A percentile compares a stretch with the other conserved stretches of the same genome.
phyloP scores from a whole-genome alignment of 2,329 filamentous ascomycete species.

The Trichophyton schoenleinii region DNA sequence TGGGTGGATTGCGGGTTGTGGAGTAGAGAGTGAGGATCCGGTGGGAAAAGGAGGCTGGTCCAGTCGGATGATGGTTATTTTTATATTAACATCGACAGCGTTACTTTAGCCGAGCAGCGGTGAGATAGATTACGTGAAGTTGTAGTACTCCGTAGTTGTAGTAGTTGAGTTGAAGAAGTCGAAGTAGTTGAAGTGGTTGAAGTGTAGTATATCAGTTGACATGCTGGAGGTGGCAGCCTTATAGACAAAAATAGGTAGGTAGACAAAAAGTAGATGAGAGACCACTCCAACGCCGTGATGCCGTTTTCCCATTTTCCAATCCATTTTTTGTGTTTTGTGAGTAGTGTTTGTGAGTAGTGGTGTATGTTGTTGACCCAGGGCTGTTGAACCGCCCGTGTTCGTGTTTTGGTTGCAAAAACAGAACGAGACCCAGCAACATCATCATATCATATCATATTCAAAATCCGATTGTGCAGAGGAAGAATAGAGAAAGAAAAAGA shows the following conservation, averaged over 20 bases:
- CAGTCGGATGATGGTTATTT: neutral
- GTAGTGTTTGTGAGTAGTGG: too few relatives aligned
- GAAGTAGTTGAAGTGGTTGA: too few relatives aligned
- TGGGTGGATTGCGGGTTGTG: neutral
- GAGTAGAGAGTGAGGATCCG: neutral
- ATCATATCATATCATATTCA: slow-evolving; percentile 31
- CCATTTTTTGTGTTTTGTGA: too few relatives aligned
- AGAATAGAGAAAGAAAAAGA: slow-evolving; percentile 1
- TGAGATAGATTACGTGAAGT: too few relatives aligned
- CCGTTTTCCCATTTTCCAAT: neutral
- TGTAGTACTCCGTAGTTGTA: too few relatives aligned
- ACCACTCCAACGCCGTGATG: neutral
- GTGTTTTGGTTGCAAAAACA: slow-evolving; percentile 81
- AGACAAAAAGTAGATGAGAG: neutral
- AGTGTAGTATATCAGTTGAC: too few relatives aligned
- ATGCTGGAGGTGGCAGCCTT: too few relatives aligned
- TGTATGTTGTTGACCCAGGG: slow-evolving; percentile 26
- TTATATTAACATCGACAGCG: too few relatives aligned
- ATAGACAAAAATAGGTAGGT: slow-evolving; percentile 33
- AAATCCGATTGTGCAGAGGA: neutral
- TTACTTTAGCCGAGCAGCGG: too few relatives aligned
- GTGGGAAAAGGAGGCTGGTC: neutral
- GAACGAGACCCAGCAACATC: slow-evolving; percentile 53
- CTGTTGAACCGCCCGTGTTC: slow-evolving; percentile 62
- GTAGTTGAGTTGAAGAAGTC: too few relatives aligned